Conservation (phyloP, 176 grass and related monocot species). For the Triticum timopheevii region DNA sequence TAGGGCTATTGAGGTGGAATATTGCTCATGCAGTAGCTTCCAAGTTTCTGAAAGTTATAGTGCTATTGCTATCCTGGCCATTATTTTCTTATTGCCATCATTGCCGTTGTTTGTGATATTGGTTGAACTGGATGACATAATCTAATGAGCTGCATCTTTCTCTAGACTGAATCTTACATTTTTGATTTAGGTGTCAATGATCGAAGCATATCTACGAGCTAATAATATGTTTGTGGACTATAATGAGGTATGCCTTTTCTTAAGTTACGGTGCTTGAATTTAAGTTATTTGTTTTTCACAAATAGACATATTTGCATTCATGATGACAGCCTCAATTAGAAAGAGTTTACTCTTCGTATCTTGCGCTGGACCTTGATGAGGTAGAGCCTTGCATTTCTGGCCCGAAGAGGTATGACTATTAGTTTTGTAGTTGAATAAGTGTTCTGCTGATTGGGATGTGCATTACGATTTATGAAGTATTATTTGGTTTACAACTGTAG, state of each 20-base stretch:
- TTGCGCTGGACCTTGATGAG: conserved; percentile 58
- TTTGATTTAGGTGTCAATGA: conserved; percentile 64
- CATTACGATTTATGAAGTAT: not conserved
- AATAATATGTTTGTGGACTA: conserved; percentile 87
- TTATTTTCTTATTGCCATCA: not conserved
- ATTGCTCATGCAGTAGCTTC: not conserved
- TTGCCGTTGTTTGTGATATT: not conserved
- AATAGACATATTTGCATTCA: not conserved
- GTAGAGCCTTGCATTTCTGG: conserved; percentile 75
- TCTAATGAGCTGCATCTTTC: not conserved
- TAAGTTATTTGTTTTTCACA: not conserved
- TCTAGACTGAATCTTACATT: conserved; percentile 12
- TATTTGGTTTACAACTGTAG: conserved; percentile 42
- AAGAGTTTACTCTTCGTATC: conserved; percentile 65
- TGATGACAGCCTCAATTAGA: conserved; percentile 50
- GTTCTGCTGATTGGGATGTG: not conserved
- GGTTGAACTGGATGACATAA: not conserved
- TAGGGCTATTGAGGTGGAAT: not conserved
- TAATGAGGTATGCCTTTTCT: conserved; percentile 45
- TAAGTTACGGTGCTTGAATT: conserved; percentile 5
- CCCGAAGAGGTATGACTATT: conserved; percentile 59
- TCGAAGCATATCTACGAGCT: conserved; percentile 72
- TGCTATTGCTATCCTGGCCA: not conserved
- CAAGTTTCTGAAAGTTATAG: not conserved
- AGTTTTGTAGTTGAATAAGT: not conserved